A percentile compares a stretch with the other conserved stretches of the same genome.
Evolutionary conservation across 305 asterid species (phyloP).

Genomic region (Rubia occidens): DNA sequence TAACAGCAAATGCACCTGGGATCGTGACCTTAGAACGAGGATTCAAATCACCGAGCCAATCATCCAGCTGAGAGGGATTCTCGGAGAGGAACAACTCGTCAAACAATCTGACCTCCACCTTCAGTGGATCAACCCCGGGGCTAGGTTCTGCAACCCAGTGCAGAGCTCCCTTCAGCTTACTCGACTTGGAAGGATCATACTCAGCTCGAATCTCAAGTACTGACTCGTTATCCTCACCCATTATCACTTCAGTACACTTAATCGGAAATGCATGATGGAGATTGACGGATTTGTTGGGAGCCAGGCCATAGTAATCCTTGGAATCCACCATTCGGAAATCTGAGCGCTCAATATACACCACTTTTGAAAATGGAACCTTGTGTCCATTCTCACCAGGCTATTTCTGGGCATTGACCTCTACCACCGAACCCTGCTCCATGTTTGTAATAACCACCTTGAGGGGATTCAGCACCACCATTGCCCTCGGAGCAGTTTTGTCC

Average conservation of each 20-base stretch:
- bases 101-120: slow-evolving; percentile 77
- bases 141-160: slow-evolving; percentile 87
- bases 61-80: slow-evolving; percentile 81
- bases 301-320: slow-evolving; percentile 87
- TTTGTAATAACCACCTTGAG: slow-evolving; percentile 76
- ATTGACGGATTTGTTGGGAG: slow-evolving; percentile 81
- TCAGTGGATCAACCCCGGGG: slow-evolving; percentile 61
- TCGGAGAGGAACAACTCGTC: slow-evolving; percentile 75
- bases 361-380: slow-evolving; percentile 73
- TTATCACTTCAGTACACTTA: slow-evolving; percentile 69
- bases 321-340: slow-evolving; percentile 83
- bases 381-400: slow-evolving; percentile 78
- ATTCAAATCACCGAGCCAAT: slow-evolving; percentile 79
- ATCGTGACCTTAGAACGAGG: slow-evolving; percentile 60
- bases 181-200: slow-evolving; percentile 61
- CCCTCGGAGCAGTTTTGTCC: slow-evolving; percentile 68
- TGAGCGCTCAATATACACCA: slow-evolving; percentile 65
- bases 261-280: slow-evolving; percentile 89
- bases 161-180: slow-evolving; percentile 91
- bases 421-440: slow-evolving; percentile 44
- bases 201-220: slow-evolving; percentile 64
- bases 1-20: slow-evolving; percentile 58
- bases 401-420: slow-evolving; percentile 41
- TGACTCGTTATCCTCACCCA: slow-evolving; percentile 49
- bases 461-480: slow-evolving; percentile 59